Conservation (phyloP, 2,329 filamentous ascomycete species). For the Fusarium sp. region DNA sequence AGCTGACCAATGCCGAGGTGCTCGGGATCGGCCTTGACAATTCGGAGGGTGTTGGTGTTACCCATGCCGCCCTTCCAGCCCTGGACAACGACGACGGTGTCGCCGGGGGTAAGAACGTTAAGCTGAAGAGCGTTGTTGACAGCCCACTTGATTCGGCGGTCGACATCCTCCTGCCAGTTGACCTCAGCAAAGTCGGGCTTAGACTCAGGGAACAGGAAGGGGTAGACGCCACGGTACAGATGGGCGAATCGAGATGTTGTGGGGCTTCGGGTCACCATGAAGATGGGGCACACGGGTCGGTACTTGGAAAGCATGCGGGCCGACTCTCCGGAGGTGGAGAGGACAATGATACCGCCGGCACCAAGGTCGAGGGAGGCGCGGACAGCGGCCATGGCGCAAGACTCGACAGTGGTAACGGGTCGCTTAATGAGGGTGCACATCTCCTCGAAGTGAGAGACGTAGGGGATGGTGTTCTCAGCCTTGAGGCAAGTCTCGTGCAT, state of each 20-base stretch:
- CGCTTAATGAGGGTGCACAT: slow-evolving; percentile 85
- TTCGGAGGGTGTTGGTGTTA: slow-evolving; percentile 85
- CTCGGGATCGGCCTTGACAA: slow-evolving; percentile 71
- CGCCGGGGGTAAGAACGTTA: slow-evolving; percentile 77
- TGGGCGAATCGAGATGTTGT: slow-evolving; percentile 90
- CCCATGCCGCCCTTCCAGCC: slow-evolving; percentile 94
- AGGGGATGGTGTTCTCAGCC: slow-evolving; percentile 97
- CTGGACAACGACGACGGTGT: slow-evolving; percentile 85
- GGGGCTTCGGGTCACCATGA: slow-evolving; percentile 95
- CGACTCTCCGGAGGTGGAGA: slow-evolving; percentile 95
- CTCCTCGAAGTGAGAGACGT: slow-evolving; percentile 97
- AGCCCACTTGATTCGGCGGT: slow-evolving; percentile 97
- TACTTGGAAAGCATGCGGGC: slow-evolving; percentile 98
- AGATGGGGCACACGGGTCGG: slow-evolving; percentile 97
- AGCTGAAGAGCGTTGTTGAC: slow-evolving; percentile 89
- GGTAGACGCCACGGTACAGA: slow-evolving; percentile 97
- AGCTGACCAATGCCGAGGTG: slow-evolving; percentile 68
- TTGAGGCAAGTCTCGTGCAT: slow-evolving; percentile 98
- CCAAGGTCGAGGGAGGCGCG: slow-evolving; percentile 96
- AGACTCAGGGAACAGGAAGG: slow-evolving; percentile 91
- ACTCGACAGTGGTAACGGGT: slow-evolving; percentile 90
- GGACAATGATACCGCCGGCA: slow-evolving; percentile 93
- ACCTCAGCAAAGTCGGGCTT: slow-evolving; percentile 95
- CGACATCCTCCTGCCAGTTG: slow-evolving; percentile 99
- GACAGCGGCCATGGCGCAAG: slow-evolving; percentile 96